phyloP scores from a whole-genome alignment of 2,329 filamentous ascomycete species.

The Magnaporthiopsis incrustans region DNA sequence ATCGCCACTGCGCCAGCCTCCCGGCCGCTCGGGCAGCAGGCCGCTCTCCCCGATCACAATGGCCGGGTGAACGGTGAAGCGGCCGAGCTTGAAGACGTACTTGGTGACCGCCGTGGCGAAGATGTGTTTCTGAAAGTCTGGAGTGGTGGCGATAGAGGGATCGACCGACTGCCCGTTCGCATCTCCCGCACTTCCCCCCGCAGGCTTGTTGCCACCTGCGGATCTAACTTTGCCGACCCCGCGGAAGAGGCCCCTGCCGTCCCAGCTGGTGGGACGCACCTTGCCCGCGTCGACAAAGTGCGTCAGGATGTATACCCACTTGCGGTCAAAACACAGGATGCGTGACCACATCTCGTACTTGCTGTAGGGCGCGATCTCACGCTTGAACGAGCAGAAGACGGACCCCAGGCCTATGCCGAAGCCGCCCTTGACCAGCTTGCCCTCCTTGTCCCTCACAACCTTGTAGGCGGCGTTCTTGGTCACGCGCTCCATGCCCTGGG shows the following conservation, averaged over 20 bases:
- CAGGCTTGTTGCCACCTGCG: slow-evolving; percentile 21
- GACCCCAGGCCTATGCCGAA: slow-evolving; percentile 63
- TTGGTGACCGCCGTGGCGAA: slow-evolving; percentile 68
- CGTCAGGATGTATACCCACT: slow-evolving; percentile 72
- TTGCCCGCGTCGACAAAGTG: slow-evolving; percentile 61
- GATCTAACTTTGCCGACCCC: slow-evolving; percentile 23
- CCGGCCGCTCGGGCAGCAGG: slow-evolving; percentile 66
- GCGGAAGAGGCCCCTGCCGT: slow-evolving; percentile 33
- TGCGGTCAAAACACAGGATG: slow-evolving; percentile 67
- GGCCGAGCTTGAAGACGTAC: slow-evolving; percentile 75
- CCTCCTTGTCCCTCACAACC: slow-evolving; percentile 43
- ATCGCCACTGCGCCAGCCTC: slow-evolving; percentile 48
- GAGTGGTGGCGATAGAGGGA: slow-evolving; percentile 15
- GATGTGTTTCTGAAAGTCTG: slow-evolving; percentile 52
- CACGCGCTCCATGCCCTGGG: slow-evolving; percentile 46
- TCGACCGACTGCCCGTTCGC: slow-evolving; percentile 22
- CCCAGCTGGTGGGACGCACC: slow-evolving; percentile 46
- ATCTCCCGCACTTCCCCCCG: slow-evolving; percentile 22
- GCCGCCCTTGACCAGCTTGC: slow-evolving; percentile 40
- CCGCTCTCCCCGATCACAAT: slow-evolving; percentile 62
- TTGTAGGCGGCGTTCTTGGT: slow-evolving; percentile 39
- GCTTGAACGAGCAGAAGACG: slow-evolving; percentile 65
- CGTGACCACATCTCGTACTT: slow-evolving; percentile 67
- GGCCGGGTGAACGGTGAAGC: slow-evolving; percentile 78
- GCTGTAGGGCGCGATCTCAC: slow-evolving; percentile 63